Evolutionary conservation across 129 eudicot genomes (phyloP).

Genomic region (Erigeron canadensis): DNA sequence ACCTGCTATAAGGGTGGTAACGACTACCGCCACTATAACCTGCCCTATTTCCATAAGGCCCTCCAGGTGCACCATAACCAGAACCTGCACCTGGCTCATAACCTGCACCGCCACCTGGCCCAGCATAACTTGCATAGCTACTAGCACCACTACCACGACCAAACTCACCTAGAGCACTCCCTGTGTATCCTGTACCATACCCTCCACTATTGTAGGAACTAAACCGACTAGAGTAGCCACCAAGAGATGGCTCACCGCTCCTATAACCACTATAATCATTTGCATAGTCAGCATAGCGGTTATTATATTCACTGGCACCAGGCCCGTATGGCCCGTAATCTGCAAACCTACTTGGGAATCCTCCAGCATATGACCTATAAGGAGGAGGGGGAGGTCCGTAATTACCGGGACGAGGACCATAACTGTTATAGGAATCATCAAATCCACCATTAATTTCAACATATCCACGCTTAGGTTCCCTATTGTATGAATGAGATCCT

Average conservation of each 20-base stretch:
- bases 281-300: slow-evolving; percentile 60
- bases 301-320: slow-evolving; percentile 49
- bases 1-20: slow-evolving; percentile 89
- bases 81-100: slow-evolving; percentile 60
- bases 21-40: slow-evolving; percentile 59
- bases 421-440: slow-evolving; percentile 56
- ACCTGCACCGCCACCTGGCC: slow-evolving; percentile 41
- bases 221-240: slow-evolving; percentile 63
- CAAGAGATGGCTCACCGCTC: slow-evolving; percentile 61
- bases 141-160: slow-evolving; percentile 69
- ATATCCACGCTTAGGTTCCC: slow-evolving; percentile 82
- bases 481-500: slow-evolving; percentile 67
- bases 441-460: slow-evolving; percentile 57
- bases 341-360: slow-evolving; percentile 55
- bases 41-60: slow-evolving; percentile 45
- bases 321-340: slow-evolving; percentile 60
- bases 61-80: slow-evolving; percentile 35
- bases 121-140: slow-evolving; percentile 74
- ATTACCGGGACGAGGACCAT: slow-evolving; percentile 49
- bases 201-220: slow-evolving; percentile 60
- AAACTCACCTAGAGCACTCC: slow-evolving; percentile 62
- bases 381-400: slow-evolving; percentile 54
- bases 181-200: slow-evolving; percentile 56
- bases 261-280: slow-evolving; percentile 62
- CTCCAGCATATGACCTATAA: slow-evolving; percentile 71